phyloP scores from a whole-genome alignment of 1,139 yeast species.

The Lodderomyces margitis region DNA sequence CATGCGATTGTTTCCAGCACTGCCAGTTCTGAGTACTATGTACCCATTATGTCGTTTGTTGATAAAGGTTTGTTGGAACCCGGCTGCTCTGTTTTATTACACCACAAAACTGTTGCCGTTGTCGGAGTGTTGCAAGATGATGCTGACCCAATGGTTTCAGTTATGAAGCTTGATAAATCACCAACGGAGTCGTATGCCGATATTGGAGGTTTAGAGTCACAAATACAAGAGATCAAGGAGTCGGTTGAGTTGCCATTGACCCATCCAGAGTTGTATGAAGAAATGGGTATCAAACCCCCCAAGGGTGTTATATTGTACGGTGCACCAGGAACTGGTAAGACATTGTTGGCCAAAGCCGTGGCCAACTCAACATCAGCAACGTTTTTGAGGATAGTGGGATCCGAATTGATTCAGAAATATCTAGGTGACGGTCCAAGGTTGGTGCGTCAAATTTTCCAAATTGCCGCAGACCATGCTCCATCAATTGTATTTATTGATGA shows the following conservation, averaged over 20 bases:
- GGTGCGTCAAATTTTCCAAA: conserved; percentile 91
- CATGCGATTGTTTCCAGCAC: conserved; percentile 97
- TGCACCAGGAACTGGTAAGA: conserved; percentile 99
- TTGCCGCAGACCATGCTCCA: conserved; percentile 97
- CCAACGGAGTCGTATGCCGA: conserved; percentile 97
- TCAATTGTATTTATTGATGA: conserved; percentile 98
- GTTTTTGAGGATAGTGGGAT: conserved; percentile 92
- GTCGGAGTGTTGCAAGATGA: conserved; percentile 96
- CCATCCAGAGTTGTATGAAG: conserved; percentile 96
- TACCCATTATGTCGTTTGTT: conserved; percentile 93
- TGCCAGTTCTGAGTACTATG: conserved; percentile 97
- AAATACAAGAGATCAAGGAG: conserved; percentile 97
- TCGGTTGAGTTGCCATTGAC: conserved; percentile 96
- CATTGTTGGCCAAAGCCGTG: conserved; percentile 94
- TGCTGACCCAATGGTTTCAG: conserved; percentile 96
- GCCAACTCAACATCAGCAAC: conserved; percentile 98
- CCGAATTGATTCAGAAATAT: conserved; percentile 94
- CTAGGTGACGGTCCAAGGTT: conserved; percentile 98
- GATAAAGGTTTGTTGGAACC: conserved; percentile 96
- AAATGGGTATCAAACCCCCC: conserved; percentile 99
- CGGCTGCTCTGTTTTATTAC: conserved; percentile 94
- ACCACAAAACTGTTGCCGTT: conserved; percentile 91
- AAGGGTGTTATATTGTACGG: conserved; percentile 98
- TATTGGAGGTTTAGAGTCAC: conserved; percentile 94
- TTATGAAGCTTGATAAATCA: conserved; percentile 95